Evolutionary conservation across 179 eudicot species (phyloP).

Genomic region (Vitellaria paradoxa): DNA sequence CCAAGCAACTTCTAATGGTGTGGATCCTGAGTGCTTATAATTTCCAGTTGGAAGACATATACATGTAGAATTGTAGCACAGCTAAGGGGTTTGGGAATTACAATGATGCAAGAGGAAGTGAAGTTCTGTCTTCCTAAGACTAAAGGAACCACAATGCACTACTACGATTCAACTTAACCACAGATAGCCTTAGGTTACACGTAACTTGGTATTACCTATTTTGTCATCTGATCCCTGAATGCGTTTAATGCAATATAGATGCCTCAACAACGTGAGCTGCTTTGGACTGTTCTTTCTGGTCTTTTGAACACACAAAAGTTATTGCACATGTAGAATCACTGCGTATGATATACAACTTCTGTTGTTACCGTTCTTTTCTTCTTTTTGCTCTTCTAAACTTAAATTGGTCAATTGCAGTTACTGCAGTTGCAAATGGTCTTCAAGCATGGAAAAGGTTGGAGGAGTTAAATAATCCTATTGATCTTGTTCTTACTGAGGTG

Average conservation of each 20-base stretch:
- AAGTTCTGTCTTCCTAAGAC: too few species aligned
- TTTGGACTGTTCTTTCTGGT: background rate
- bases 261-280: background rate
- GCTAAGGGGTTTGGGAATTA: too few species aligned
- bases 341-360: background rate
- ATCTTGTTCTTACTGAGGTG: conserved; percentile 51
- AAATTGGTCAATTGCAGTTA: conserved; percentile 31
- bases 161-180: background rate
- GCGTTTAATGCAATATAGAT: background rate
- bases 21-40: too few species aligned
- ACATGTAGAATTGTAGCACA: too few species aligned
- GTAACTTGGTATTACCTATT: background rate
- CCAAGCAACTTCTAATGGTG: too few species aligned
- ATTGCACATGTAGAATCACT: background rate
- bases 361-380: background rate
- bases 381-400: background rate
- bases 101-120: too few species aligned
- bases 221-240: background rate
- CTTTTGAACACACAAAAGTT: background rate
- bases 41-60: too few species aligned
- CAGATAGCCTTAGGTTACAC: background rate
- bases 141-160: too few species aligned
- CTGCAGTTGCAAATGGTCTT: conserved; percentile 43
- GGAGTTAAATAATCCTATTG: conserved; percentile 33
- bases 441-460: conserved; percentile 51